Evolutionary conservation across 2,329 filamentous ascomycete species (phyloP), one percentile per base, ranked within the genome.

Genomic region (Sporothrix luriei): DNA sequence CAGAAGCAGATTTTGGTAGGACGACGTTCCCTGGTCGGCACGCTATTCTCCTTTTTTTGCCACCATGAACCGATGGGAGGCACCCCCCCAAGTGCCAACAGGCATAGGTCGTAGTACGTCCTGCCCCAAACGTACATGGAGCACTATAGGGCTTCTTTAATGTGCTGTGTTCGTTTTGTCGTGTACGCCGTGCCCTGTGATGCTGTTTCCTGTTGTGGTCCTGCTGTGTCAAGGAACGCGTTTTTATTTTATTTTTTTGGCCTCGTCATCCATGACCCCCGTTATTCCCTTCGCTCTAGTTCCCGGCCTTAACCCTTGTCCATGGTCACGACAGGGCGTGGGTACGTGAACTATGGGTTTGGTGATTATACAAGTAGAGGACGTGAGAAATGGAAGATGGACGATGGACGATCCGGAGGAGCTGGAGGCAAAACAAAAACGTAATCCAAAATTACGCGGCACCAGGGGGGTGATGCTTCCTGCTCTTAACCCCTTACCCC

Each of bases 61-160:
- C 67, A 69, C 67, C 57, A 64, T 69, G 67, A 43, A 55, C 57
- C 57, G 67, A 64, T 69, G 33, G 33, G 24, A 33, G 9, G 33
- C 33, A 26, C 38, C 57, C 19, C 33, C 38, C 26, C 16, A 62
- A 49, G 55, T 46, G 16, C 67, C 66, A 68, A 61, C 57, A 48
- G 46, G n/a, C 14, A 21, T 4, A 65, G 16, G 33, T 33, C 33
- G 33, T 9, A 11, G n/a, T 13, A 24, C 33, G 33, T 33, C 33
- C 33, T 33, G 2, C 6, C 54, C 54, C n/a, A 40, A 40, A 38
- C 0, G 21, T 29, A 48, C 11, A 49, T 40, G 38, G 68, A 49
- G 59, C 51, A 69, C 59, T 24, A 40, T 69, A 69, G 48, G 57
- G 59, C 59, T 65, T 51, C 51, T 67, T 29, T 38, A 57, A 54